These are phyloP conservation scores for Pseudogymnoascus sp. DNA, from an alignment of 2,329 filamentous ascomycete species.

Conservation along the genomic window DNA sequence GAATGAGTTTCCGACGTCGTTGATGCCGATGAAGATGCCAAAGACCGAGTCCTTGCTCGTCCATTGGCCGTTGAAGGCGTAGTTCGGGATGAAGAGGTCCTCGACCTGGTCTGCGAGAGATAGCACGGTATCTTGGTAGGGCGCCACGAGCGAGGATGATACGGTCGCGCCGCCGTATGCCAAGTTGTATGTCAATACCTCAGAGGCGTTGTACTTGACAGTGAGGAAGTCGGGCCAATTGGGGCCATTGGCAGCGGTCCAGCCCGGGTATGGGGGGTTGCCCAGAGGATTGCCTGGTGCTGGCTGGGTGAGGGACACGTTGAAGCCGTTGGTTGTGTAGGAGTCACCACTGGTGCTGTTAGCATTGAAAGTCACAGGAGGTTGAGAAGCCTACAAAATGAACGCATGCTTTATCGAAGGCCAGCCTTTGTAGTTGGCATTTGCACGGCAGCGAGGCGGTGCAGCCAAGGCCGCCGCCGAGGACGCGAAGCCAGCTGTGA, in stretches of 20 bases:
- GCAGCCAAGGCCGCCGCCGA: background rate
- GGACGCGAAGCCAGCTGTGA: background rate
- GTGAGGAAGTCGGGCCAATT: constrained; percentile 49
- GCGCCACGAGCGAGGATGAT: constrained; percentile 30
- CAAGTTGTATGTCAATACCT: constrained; percentile 42
- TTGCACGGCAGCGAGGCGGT: constrained; percentile 19
- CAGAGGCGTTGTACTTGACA: constrained; percentile 35
- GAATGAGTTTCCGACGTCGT: constrained; percentile 46
- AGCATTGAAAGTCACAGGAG: background rate
- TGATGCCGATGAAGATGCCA: constrained; percentile 47
- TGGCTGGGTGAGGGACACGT: constrained; percentile 27
- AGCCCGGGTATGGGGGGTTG: constrained; percentile 33
- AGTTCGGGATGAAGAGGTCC: constrained; percentile 34
- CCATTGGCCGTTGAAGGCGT: constrained; percentile 30
- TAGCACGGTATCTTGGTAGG: constrained; percentile 29
- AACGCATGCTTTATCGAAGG: constrained; percentile 34
- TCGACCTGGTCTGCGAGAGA: constrained; percentile 33
- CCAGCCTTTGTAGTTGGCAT: constrained; percentile 30
- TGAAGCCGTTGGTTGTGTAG: constrained; percentile 33
- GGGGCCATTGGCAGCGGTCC: constrained; percentile 38
- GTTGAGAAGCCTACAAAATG: constrained; percentile 29
- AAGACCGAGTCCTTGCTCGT: constrained; percentile 34
- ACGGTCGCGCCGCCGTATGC: constrained; percentile 39
- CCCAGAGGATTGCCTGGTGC: constrained; percentile 31
- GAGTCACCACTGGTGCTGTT: constrained; percentile 31